A percentile compares a stretch with the other conserved stretches of the same genome.
phyloP scores from a whole-genome alignment of 2,329 filamentous ascomycete genomes.

The Botrytis aclada region DNA sequence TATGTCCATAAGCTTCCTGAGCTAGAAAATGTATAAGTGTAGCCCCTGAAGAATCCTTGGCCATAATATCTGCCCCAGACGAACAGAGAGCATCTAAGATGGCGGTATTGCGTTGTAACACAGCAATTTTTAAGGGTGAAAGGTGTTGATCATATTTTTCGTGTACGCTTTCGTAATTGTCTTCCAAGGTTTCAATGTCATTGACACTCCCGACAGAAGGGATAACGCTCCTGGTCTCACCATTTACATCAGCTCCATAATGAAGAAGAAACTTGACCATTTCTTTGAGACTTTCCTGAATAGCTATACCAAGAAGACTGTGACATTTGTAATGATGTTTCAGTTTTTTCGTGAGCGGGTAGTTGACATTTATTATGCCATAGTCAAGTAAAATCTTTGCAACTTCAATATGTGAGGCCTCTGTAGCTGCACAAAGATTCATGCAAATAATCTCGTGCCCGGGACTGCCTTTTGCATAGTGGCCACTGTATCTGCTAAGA shows the following conservation, averaged over 20 bases:
- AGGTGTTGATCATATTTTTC: rapidly evolving
- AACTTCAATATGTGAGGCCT: not conserved
- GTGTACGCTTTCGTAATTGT: not conserved
- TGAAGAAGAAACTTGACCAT: not conserved
- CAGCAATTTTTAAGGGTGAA: not conserved
- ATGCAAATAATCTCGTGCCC: rapidly evolving
- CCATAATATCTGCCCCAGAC: not conserved
- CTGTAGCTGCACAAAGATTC: rapidly evolving
- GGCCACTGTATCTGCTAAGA: rapidly evolving
- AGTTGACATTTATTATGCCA: not conserved
- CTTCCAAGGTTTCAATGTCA: not conserved
- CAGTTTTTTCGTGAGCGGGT: rapidly evolving
- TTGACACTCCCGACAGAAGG: rapidly evolving
- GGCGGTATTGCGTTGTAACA: not conserved
- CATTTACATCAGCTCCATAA: rapidly evolving
- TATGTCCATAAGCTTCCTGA: rapidly evolving
- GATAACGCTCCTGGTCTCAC: rapidly evolving
- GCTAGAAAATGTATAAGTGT: not conserved
- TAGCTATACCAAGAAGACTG: not conserved
- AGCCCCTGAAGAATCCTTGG: not conserved
- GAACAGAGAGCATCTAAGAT: not conserved
- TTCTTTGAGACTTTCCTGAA: rapidly evolving
- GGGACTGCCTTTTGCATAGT: not conserved
- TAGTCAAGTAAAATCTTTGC: not conserved
- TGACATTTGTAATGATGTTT: not conserved